Base-by-base conservation (phyloP, 805 yeast genomes). In the Cyberlindnera euphorbiae region DNA sequence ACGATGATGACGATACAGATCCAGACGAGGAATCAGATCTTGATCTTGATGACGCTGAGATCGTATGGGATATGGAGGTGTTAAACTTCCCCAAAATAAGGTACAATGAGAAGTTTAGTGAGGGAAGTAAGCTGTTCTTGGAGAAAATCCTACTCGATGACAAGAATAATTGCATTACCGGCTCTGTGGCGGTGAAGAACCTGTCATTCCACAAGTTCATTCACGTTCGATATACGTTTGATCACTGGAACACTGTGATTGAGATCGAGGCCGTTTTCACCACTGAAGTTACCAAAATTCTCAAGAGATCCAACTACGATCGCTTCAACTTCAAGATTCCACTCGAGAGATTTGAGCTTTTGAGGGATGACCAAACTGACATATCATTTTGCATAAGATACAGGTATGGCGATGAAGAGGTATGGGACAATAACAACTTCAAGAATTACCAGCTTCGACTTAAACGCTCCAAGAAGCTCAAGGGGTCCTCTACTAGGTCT, bases 111-210 rank as follows among this genome's bases (percentile, higher is more conserved):
- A 64, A 67, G 23, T 67, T 74, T 42, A 58, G 56, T 11, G 56
- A 62, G 8, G 57, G 62, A 4, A 59, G 64, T 2, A 36, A 56
- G 32, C 22, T 85, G 0, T 83, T 78, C 47, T 60, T 86, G 38
- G 95, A 87, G 46, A 63, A 76, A 33, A 74, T 75, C 46, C 62
- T 86, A 18, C 68, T 79, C 25, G 59, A 69, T 8, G 85, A 81
- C 45, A 73, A 73, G 46, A 69, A 70, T 7, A 30, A 36, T 39
- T 66, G 64, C 38, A 61, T 89, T 12, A 56, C 75, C 33, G 97
- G 96, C 2, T 79, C 78, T 35, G 66, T 89, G 30, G 84, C 90
- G 3, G 96, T 84, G 18, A 74, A 76, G 50, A 90, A 89, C 62
- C 36, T 85, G 5, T 67, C 81, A 9, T 89, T 67, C 59, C 70